Base-by-base conservation (phyloP, 2,329 filamentous ascomycete genomes). In the Ascochyta pisi region DNA sequence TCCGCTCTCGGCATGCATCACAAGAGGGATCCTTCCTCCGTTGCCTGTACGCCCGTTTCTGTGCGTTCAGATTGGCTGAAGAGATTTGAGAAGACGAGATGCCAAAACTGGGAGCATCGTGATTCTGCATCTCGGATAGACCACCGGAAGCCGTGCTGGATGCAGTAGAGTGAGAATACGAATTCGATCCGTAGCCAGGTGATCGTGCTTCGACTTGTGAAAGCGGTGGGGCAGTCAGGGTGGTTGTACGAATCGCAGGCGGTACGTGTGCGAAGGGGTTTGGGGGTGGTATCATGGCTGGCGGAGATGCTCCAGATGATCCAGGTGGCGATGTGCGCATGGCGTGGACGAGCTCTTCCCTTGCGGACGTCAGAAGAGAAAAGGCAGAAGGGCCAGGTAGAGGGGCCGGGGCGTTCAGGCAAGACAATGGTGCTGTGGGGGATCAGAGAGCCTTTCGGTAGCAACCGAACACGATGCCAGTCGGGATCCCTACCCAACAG, bases 11-110 rank as follows among this genome's bases (percentile, higher is more conserved):
- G 74, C 95, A 99, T 46, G 95, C 95, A 80, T 99, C 95, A 76
- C 95, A 99, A 71, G 92, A 98, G 1, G 95, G 95, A 69, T 99
- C 95, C 73, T 99, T 99, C 65, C 95, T 86, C 64, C 95, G 84
- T 75, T 99, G 95, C 23, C 95, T 87, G 79, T 98, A 99, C 3
- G 95, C 94, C 71, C 95, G 84, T 76, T 98, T 98, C 75, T 96
- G 92, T 29, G 89, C 85, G 65, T 90, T 89, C 62, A 85, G 75
- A 66, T 81, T 82, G 34, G 83, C 79, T 23, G 80, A 76, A 23
- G 72, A 75, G 43, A 72, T 77, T 64, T 70, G 77, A 41, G 63
- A 77, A 31, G 63, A 79, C 52, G 68, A 80, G 65, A 77, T 77
- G 61, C 67, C 77, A 76, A 81, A 37, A 38, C 48, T 54, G 63